Base-by-base conservation (phyloP, 2,329 filamentous ascomycete species). In the Microsporum ferrugineum region DNA sequence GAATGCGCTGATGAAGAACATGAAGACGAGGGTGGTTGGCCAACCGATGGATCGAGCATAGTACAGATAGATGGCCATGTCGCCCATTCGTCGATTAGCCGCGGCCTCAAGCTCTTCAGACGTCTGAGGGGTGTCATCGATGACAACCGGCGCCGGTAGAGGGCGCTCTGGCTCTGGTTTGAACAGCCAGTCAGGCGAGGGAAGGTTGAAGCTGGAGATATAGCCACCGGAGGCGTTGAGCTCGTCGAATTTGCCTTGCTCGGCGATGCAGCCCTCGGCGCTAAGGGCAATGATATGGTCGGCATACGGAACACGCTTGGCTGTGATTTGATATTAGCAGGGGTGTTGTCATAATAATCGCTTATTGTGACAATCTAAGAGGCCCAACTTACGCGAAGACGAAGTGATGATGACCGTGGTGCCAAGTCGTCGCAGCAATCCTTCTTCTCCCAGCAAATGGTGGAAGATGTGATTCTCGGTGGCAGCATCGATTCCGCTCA, bases 391-490 rank as follows among this genome's bases (percentile, higher is more conserved):
- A 69, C 70, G 68, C 27, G 73, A 71, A 17, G 72, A 74, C 23
- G 74, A 74, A 6, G 72, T 71, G 38, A 78, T 63, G 6, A 78
- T 69, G 6, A 77, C 68, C 0, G 75, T 77, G 3, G 72, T 67
- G 36, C 71, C 69, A 55, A 72, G 71, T 47, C 72, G 69, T 33
- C 75, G 72, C 0, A 82, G 66, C 4, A 80, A 68, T 10, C 79
- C 79, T n/a, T 77, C 68, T 10, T 66, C 67, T 2, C 78, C 77
- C 43, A 81, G 71, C 0, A 82, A 67, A 56, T 70, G 73, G 62
- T 78, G 71, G 67, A 79, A 80, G 12, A 81, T 76, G 36, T 73
- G 71, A 34, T 78, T 76, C 60, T 80, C 78, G 0, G 79, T 81
- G 14, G 75, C 71, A 7, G 73, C 70, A 65, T 82, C 80, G 5